These are phyloP conservation scores for Cystobasidium ongulense DNA, from an alignment of 768 basidiomycete species.

Conservation along the genomic window DNA sequence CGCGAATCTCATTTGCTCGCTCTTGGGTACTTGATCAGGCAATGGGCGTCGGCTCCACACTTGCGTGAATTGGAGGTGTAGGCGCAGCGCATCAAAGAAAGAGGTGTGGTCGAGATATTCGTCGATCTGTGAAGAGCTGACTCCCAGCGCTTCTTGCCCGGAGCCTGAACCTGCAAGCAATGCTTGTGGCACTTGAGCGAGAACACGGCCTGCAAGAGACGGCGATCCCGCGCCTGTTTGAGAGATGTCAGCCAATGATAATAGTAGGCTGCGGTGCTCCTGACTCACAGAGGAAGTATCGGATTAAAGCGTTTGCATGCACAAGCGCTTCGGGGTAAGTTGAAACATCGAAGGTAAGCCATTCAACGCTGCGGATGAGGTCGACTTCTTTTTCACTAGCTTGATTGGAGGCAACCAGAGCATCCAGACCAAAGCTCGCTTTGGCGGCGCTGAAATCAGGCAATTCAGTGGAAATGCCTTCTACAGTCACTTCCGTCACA, in stretches of 20 bases:
- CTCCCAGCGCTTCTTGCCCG: slow-evolving; percentile 21
- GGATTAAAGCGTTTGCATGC: slow-evolving; percentile 76
- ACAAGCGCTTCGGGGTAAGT: slow-evolving; percentile 72
- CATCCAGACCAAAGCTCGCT: background rate
- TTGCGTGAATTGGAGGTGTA: slow-evolving; percentile 34
- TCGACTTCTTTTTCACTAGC: slow-evolving; percentile 43
- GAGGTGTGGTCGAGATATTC: slow-evolving; percentile 69
- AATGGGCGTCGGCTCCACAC: slow-evolving; percentile 34
- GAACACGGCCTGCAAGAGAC: background rate
- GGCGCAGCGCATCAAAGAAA: slow-evolving; percentile 64
- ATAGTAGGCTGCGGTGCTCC: background rate
- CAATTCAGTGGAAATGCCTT: slow-evolving; percentile 54
- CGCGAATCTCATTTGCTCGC: background rate
- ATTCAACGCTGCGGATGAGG: slow-evolving; percentile 80
- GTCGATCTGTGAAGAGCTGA: slow-evolving; percentile 25
- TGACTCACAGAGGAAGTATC: slow-evolving; percentile 77
- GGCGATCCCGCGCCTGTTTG: slow-evolving; percentile 7
- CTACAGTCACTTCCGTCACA: slow-evolving; percentile 58
- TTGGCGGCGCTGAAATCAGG: background rate
- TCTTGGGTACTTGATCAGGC: background rate
- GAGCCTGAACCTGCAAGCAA: background rate
- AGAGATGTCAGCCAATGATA: background rate
- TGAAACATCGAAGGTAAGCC: slow-evolving; percentile 69
- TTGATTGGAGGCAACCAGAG: background rate
- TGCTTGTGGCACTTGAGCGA: slow-evolving; percentile 1